Conservation (phyloP, 2,329 filamentous ascomycete genomes). For the Chaetomium globosum region DNA sequence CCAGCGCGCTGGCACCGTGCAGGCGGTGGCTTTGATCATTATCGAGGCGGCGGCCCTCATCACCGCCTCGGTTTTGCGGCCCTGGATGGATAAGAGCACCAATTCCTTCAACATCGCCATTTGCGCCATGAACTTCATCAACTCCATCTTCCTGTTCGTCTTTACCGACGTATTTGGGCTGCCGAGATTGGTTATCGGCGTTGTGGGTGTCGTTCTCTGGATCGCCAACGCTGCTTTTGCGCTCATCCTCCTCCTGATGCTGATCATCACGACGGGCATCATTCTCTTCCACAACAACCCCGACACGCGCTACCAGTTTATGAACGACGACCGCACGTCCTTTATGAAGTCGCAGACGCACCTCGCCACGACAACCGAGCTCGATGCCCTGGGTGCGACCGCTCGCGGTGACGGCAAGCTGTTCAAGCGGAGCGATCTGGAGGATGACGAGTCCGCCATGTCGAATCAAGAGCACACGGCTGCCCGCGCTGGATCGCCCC, state of each 20-base stretch:
- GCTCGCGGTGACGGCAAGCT: slow-evolving; percentile 73
- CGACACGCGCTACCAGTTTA: slow-evolving; percentile 82
- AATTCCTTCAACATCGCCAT: slow-evolving; percentile 90
- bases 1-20: slow-evolving; percentile 66
- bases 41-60: slow-evolving; percentile 75
- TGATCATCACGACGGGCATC: slow-evolving; percentile 66
- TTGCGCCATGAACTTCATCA: slow-evolving; percentile 78
- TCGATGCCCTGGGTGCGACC: slow-evolving; percentile 80
- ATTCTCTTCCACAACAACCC: slow-evolving; percentile 83
- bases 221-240: slow-evolving; percentile 78
- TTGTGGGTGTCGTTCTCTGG: slow-evolving; percentile 83
- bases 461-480: slow-evolving; percentile 51
- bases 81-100: slow-evolving; percentile 96
- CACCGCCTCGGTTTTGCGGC: slow-evolving; percentile 70
- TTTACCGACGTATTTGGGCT: slow-evolving; percentile 82
- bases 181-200: slow-evolving; percentile 74
- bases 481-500: slow-evolving; percentile 40
- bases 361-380: slow-evolving; percentile 69
- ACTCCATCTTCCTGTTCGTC: slow-evolving; percentile 76
- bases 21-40: slow-evolving; percentile 75
- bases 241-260: slow-evolving; percentile 73
- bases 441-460: slow-evolving; percentile 71
- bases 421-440: slow-evolving; percentile 66
- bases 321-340: slow-evolving; percentile 84
- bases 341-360: slow-evolving; percentile 88